A percentile compares a stretch with the other conserved stretches of the same genome.
Evolutionary conservation across 2,329 filamentous ascomycete species (phyloP).

Genomic region (Diaporthe velutina): DNA sequence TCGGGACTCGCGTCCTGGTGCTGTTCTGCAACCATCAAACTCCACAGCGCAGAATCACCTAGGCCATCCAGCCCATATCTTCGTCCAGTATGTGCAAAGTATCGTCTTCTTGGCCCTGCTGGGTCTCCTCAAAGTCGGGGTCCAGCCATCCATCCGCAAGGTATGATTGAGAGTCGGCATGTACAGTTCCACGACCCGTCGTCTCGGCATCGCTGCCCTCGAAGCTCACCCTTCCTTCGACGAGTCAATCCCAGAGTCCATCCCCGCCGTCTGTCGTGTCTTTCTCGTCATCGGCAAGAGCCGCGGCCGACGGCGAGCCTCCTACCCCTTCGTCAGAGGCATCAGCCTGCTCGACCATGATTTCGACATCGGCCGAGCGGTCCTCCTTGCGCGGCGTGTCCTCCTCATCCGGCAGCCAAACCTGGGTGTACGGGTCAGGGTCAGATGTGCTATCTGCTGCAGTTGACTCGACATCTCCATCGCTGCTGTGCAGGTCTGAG

Average conservation of each 20-base stretch:
- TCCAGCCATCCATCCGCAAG: constrained; percentile 3
- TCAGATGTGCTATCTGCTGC: constrained; percentile 39
- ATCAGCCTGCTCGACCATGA: constrained; percentile 7
- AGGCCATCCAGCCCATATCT: constrained; percentile 31
- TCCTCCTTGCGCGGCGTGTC: constrained; percentile 2
- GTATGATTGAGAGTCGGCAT: neutral
- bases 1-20: constrained; percentile 31
- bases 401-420: constrained; percentile 4
- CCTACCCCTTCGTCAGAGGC: neutral
- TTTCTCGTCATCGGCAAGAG: constrained; percentile 38
- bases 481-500: constrained; percentile 37
- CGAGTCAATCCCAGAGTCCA: constrained; percentile 38
- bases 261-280: constrained; percentile 34
- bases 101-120: neutral
- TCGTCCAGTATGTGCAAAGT: constrained; percentile 1
- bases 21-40: constrained; percentile 1
- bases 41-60: neutral
- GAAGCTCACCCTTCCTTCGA: constrained; percentile 38
- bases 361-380: constrained; percentile 12
- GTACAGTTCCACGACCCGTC: constrained; percentile 26
- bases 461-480: constrained; percentile 39
- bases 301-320: constrained; percentile 27
- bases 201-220: constrained; percentile 33
- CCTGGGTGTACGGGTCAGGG: constrained; percentile 36
- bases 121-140: constrained; percentile 4